phyloP scores from a whole-genome alignment of 345 rosid species.

The Acer campestre region DNA sequence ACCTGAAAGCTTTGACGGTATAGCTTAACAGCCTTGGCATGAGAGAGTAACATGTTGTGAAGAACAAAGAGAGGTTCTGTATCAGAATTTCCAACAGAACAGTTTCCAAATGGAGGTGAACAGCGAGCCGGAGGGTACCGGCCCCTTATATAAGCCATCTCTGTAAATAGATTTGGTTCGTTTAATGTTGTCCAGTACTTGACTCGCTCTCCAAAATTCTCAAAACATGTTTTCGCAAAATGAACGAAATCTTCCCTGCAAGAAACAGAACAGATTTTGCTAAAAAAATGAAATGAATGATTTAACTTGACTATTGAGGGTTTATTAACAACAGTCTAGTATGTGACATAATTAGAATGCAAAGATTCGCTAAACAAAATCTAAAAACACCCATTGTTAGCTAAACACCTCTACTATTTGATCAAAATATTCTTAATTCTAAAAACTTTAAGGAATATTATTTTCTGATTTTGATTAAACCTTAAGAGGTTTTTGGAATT shows the following conservation, averaged over 20 bases:
- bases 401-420: no score
- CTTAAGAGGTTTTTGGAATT: no score
- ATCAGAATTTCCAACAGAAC: slow-evolving; percentile 44
- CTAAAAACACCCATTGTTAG: no score
- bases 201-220: slow-evolving; percentile 44
- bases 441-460: no score
- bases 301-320: no score
- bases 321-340: no score
- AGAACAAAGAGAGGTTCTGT: slow-evolving; percentile 33
- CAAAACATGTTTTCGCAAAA: slow-evolving; percentile 44
- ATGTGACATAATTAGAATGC: no score
- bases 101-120: slow-evolving; percentile 41
- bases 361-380: no score
- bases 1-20: slow-evolving; percentile 41
- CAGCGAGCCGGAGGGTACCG: slow-evolving; percentile 42
- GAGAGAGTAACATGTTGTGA: slow-evolving; percentile 46
- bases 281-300: no score
- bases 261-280: background rate
- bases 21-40: slow-evolving; percentile 42
- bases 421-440: no score
- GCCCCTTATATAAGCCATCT: slow-evolving; percentile 39
- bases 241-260: slow-evolving; percentile 46
- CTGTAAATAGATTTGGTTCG: slow-evolving; percentile 38
- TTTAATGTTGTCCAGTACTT: slow-evolving; percentile 48
- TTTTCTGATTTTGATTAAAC: no score